phyloP scores from a whole-genome alignment of 805 yeast genomes.

The Yarrowia deformans region DNA sequence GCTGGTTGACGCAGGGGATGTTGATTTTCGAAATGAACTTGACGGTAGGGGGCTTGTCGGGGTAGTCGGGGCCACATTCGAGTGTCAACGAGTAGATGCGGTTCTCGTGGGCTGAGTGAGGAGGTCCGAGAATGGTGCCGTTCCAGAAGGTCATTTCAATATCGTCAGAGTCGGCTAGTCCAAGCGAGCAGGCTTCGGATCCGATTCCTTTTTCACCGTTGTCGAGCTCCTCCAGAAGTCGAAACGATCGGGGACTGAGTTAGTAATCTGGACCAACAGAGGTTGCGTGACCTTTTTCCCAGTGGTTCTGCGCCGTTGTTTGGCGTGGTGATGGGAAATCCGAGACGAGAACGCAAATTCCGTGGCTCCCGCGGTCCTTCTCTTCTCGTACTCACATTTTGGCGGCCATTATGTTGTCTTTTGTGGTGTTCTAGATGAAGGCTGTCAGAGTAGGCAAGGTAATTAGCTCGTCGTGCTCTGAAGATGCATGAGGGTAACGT shows the following conservation, averaged over 20 bases:
- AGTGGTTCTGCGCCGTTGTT: background rate
- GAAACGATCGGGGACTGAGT: slow-evolving; percentile 82
- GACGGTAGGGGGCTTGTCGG: slow-evolving; percentile 87
- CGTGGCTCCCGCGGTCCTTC: background rate
- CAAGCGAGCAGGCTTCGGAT: slow-evolving; percentile 96
- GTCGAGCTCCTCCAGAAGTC: slow-evolving; percentile 93
- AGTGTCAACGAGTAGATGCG: slow-evolving; percentile 86
- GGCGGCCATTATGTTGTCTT: slow-evolving; percentile 41
- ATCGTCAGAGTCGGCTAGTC: slow-evolving; percentile 88
- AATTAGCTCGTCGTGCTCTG: slow-evolving; percentile 37
- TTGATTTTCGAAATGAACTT: slow-evolving; percentile 83
- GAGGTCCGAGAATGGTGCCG: slow-evolving; percentile 98
- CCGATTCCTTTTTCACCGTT: slow-evolving; percentile 98
- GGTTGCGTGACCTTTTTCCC: slow-evolving; percentile 2
- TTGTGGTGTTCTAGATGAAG: slow-evolving; percentile 37
- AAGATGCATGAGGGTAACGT: slow-evolving; percentile 34
- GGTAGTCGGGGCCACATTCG: slow-evolving; percentile 83
- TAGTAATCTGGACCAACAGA: background rate
- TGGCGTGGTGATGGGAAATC: background rate
- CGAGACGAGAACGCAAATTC: background rate
- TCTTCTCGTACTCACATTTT: slow-evolving; percentile 41
- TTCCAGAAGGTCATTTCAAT: slow-evolving; percentile 95
- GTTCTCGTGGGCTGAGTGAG: slow-evolving; percentile 88
- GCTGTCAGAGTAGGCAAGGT: slow-evolving; percentile 40
- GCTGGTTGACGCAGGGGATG: slow-evolving; percentile 84